Evolutionary conservation across 2,329 filamentous ascomycete genomes (phyloP), one percentile per base, ranked within the genome.

Genomic region (Metarhizium album): DNA sequence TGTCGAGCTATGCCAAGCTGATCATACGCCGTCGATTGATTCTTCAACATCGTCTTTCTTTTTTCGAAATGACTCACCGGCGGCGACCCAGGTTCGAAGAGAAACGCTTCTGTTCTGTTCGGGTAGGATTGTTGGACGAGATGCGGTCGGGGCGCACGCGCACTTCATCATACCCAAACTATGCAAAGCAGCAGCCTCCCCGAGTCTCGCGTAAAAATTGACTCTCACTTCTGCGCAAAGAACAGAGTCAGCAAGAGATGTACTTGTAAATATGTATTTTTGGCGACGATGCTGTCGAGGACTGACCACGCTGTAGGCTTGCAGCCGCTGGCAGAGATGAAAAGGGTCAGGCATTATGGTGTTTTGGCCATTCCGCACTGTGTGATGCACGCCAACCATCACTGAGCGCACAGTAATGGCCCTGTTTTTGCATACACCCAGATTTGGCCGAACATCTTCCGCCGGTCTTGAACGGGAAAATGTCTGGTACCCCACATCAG

Each of bases 401-500:
- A 18, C 33, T 2, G 11, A n/a, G 9, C 8, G 35, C 47, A 46
- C 47, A 49, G 51, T 47, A 45, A n/a, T n/a, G n/a, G 5, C 43
- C 43, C 33, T 49, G 20, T 37, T 13, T 9, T 8, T 40, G 29
- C 43, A 43, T 43, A 20, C 13, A n/a, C 16, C 49, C 48, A 55
- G 37, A 52, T 60, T 61, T 59, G 49, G 50, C 62, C 62, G 62
- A 62, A 55, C 54, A 61, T 64, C 57, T 57, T 48, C 60, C 60
- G 62, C 53, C 33, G 40, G 53, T 47, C 49, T 52, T 50, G 53
- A 45, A 47, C 35, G 38, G 42, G 13, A 42, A 24, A 45, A 49
- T 14, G 43, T 45, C 18, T 22, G 4, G 18, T 43, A 59, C 67
- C 65, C 66, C 67, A 69, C 67, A 67, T 63, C 53, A 62, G 59